Evolutionary conservation across 2,329 filamentous ascomycete genomes (phyloP).

Genomic region (Penicillium sp.): DNA sequence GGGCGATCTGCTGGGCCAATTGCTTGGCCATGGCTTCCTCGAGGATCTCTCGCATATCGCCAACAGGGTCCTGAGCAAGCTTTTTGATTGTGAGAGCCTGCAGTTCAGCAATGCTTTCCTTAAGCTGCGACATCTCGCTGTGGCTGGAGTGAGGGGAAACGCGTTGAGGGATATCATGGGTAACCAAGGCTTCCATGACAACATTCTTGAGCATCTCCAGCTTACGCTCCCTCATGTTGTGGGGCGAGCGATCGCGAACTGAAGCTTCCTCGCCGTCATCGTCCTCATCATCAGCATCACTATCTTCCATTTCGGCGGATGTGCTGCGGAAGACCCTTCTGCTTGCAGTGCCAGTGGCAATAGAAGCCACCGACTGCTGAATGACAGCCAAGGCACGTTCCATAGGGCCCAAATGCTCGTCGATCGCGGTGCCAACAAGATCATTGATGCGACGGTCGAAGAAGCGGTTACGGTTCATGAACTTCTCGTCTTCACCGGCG

Average conservation of each 20-base stretch:
- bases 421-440: conserved; percentile 73
- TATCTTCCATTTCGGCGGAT: conserved; percentile 69
- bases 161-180: conserved; percentile 39
- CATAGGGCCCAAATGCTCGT: conserved; percentile 73
- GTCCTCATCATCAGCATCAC: conserved; percentile 93
- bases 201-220: conserved; percentile 74
- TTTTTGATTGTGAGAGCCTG: conserved; percentile 42
- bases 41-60: conserved; percentile 61
- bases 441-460: conserved; percentile 90
- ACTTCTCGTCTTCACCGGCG: conserved; percentile 77
- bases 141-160: conserved; percentile 27
- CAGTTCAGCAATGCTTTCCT: conserved; percentile 39
- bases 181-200: conserved; percentile 64
- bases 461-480: conserved; percentile 77
- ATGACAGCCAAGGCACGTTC: conserved; percentile 76
- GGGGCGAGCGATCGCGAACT: conserved; percentile 72
- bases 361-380: conserved; percentile 63
- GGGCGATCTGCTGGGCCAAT: conserved; percentile 46
- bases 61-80: conserved; percentile 37
- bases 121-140: conserved; percentile 40
- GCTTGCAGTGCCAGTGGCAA: conserved; percentile 57
- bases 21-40: conserved; percentile 62
- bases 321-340: conserved; percentile 62
- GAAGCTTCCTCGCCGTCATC: conserved; percentile 54
- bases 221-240: conserved; percentile 64